Percentiles rank a stretch among this genome's conserved stretches.
Conservation (phyloP, 805 yeast genomes). For the Millerago galiae region DNA sequence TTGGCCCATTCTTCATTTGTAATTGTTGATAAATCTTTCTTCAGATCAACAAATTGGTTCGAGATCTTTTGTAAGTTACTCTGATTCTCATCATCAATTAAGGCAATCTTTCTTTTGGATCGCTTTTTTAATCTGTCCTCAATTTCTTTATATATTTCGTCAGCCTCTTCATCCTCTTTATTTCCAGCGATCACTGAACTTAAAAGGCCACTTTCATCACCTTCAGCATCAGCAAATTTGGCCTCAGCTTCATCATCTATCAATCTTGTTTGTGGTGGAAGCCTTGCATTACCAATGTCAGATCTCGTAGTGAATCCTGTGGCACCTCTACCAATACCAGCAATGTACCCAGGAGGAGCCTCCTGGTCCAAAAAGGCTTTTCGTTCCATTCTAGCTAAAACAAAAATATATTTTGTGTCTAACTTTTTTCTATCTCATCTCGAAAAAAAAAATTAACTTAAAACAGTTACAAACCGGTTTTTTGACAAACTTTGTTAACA, state of each 20-base stretch:
- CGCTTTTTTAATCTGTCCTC: conserved; percentile 45
- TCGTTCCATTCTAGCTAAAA: conserved; percentile 34
- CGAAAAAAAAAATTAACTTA: too few species aligned
- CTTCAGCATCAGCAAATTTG: conserved; percentile 18
- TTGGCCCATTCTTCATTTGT: conserved; percentile 71
- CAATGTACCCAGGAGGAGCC: conserved; percentile 84
- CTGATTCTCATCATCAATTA: conserved; percentile 26
- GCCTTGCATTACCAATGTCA: conserved; percentile 50
- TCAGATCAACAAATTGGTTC: conserved; percentile 62
- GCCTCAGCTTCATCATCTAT: conserved; percentile 15
- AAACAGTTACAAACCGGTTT: too few species aligned
- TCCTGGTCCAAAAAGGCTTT: conserved; percentile 71
- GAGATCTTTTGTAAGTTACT: conserved; percentile 29
- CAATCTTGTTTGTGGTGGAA: conserved; percentile 25
- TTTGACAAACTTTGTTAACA: too few species aligned
- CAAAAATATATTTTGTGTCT: too few species aligned
- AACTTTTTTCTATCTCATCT: too few species aligned
- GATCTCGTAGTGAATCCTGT: conserved; percentile 86
- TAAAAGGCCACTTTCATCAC: conserved; percentile 25
- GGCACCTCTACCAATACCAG: conserved; percentile 95
- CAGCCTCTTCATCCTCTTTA: conserved; percentile 75
- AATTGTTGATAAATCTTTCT: conserved; percentile 51
- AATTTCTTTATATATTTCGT: conserved; percentile 55
- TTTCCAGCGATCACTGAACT: conserved; percentile 25
- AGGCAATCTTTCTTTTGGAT: conserved; percentile 16